phyloP scores from a whole-genome alignment of 2,329 filamentous ascomycete species.

The Neopestalotiopsis rosae region DNA sequence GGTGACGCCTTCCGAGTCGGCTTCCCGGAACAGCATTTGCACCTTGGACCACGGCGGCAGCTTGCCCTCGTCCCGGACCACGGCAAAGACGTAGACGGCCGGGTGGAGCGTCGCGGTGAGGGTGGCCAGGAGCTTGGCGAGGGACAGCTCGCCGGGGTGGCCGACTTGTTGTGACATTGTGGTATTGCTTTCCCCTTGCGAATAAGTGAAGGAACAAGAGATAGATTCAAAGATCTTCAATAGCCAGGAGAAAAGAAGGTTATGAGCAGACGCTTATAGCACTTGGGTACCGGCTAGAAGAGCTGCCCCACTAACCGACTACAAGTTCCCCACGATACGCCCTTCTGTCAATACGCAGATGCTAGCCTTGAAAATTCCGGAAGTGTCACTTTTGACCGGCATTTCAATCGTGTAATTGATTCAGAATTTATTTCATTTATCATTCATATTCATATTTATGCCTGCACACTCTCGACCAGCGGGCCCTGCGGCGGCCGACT shows the following conservation, averaged over 20 bases:
- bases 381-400: too few relatives aligned
- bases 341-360: not conserved
- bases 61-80: slow-evolving; percentile 1
- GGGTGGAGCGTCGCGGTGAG: not conserved
- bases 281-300: too few relatives aligned
- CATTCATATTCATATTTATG: too few relatives aligned
- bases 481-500: slow-evolving; percentile 61
- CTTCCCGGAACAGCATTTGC: slow-evolving; percentile 5
- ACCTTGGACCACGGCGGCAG: not conserved
- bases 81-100: not conserved
- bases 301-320: not conserved
- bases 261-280: too few relatives aligned
- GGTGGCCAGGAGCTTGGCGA: not conserved
- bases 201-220: not conserved
- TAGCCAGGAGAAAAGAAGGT: too few relatives aligned
- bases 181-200: not conserved
- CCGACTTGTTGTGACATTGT: not conserved
- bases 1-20: not conserved
- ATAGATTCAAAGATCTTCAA: not conserved
- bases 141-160: slow-evolving; percentile 3
- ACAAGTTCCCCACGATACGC: not conserved
- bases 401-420: not conserved
- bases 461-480: not conserved
- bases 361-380: not conserved
- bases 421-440: too few relatives aligned